Evolutionary conservation across 2,329 filamentous ascomycete species (phyloP), one percentile per base, ranked within the genome.

Genomic region (Alternaria brassicae): DNA sequence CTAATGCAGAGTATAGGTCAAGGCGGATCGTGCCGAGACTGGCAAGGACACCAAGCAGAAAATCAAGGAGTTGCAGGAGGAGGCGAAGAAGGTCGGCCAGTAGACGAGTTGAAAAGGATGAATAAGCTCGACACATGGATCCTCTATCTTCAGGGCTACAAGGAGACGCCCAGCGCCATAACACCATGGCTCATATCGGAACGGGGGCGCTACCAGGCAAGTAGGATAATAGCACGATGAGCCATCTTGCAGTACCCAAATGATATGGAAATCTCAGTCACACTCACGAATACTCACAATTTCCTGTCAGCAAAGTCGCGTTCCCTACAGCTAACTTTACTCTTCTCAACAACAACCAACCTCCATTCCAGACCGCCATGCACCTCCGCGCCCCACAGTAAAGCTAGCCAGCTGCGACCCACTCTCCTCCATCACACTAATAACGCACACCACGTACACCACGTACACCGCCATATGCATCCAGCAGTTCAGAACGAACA

Each of bases 21-120:
- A 79, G 56, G 81, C 81, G 3, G 81, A 83, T 63, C 75, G 76
- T 45, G 74, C 77, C 66, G 71, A 82, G 52, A 77, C 78, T 17
- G 66, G 77, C 12, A 71, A 78, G 50, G 75, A 62, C 37, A 62
- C 80, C 41, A 70, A 77, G 27, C 66, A 78, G 51, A 77, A 79
- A 36, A 81, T 82, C 60, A 76, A 80, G 70, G 77, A 82, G 56
- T 65, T 83, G 53, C 81, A 83, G 68, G 76, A 82, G 70, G 74
- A 82, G 74, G 74, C 79, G 2, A 77, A 77, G 58, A 74, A 79
- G 66, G 65, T 59, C 27, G 36, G 44, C 10, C 56, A 49, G 17
- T 59, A 49, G 36, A 39, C 4, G 8, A 21, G 4, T 4, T 1
- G 13, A n/a, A 13, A 5, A 42, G 19, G 30, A 42, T 9, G 17